phyloP scores from a whole-genome alignment of 495 filamentous ascomycete species.

The Aspergillus cavernicola region DNA sequence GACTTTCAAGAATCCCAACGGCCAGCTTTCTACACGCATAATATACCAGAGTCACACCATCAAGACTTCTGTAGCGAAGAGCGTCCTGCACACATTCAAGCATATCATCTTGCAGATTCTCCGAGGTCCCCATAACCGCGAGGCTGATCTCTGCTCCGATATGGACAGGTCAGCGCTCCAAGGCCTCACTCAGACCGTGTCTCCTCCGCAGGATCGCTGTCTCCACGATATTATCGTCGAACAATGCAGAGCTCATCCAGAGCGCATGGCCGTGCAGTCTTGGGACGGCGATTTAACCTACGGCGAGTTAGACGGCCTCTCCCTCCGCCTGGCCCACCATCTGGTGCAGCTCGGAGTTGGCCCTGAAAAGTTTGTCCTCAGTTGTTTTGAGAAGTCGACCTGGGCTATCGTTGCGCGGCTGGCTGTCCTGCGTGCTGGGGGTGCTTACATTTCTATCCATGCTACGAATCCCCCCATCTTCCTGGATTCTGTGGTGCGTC shows the following conservation, averaged over 20 bases:
- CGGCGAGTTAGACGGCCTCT: slow-evolving; percentile 22
- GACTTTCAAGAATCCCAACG: background rate
- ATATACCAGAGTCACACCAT: background rate
- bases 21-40: background rate
- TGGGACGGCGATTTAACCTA: slow-evolving; percentile 37
- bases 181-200: background rate
- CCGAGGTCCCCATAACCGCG: background rate
- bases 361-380: slow-evolving; percentile 25
- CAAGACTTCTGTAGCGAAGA: background rate
- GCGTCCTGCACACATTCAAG: background rate
- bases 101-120: background rate
- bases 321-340: slow-evolving; percentile 23
- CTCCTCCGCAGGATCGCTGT: background rate
- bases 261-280: slow-evolving; percentile 14
- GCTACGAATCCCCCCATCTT: slow-evolving; percentile 39
- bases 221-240: slow-evolving; percentile 3
- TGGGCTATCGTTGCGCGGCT: slow-evolving; percentile 32
- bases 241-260: slow-evolving; percentile 1
- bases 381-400: slow-evolving; percentile 31
- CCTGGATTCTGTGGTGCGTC: slow-evolving; percentile 19
- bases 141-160: background rate
- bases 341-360: slow-evolving; percentile 25
- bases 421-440: slow-evolving; percentile 32
- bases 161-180: background rate
- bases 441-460: slow-evolving; percentile 51